These are phyloP conservation scores for Musa troglodytarum DNA, from an alignment of 176 grass and related monocot genomes.

Conservation along the genomic window DNA sequence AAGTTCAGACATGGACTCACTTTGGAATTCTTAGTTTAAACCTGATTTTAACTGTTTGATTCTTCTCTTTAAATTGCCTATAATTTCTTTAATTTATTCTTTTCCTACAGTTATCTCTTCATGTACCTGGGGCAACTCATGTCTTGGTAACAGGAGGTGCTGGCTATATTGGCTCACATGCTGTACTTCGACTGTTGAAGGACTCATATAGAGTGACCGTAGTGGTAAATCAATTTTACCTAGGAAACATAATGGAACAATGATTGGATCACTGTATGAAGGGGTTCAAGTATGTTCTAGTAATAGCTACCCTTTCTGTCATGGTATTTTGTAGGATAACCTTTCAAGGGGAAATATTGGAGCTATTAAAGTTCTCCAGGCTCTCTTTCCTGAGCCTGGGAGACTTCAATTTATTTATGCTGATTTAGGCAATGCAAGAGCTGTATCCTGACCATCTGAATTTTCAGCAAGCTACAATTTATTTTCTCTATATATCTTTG, in stretches of 20 bases:
- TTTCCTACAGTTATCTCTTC: conserved; percentile 69
- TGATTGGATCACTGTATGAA: background rate
- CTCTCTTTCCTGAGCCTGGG: conserved; percentile 64
- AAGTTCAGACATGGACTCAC: background rate
- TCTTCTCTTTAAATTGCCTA: background rate
- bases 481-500: background rate
- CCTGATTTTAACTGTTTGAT: background rate
- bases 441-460: conserved; percentile 48
- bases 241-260: background rate
- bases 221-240: conserved; percentile 56
- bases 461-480: background rate
- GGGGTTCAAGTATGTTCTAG: background rate
- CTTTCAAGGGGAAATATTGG: conserved; percentile 95
- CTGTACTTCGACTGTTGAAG: conserved; percentile 78
- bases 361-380: conserved; percentile 66
- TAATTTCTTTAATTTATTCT: conserved; percentile 11
- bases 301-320: background rate
- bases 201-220: conserved; percentile 89
- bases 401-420: conserved; percentile 95
- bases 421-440: conserved; percentile 82
- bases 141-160: conserved; percentile 89
- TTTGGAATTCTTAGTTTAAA: background rate
- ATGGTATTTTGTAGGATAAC: conserved; percentile 57
- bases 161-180: conserved; percentile 87
- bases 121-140: conserved; percentile 74